Evolutionary conservation across 2,329 filamentous ascomycete species (phyloP), one percentile per base, ranked within the genome.

Genomic region (Diaporthe vaccinii): DNA sequence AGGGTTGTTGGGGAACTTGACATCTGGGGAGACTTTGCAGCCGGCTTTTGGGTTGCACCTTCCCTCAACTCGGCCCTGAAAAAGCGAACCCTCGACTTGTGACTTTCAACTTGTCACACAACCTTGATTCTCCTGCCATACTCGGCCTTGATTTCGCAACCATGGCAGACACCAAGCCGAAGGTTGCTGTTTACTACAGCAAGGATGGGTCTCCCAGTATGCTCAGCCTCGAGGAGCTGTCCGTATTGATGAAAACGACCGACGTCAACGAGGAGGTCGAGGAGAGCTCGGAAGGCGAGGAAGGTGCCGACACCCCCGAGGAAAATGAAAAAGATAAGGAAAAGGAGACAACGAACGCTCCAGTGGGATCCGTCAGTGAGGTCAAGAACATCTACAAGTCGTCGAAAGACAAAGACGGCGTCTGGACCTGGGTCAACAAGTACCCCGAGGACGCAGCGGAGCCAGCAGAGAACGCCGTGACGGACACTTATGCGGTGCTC

Each of bases 401-500:
- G 12, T 80, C 83, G 28, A 85, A 85, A 62, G 89, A 91, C 79
- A 82, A 86, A 15, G 83, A 86, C 61, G 89, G 88, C 14, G 83
- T 86, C 46, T 84, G 85, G 75, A 88, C 88, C 58, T 92, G 90
- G 91, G 87, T 88, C 10, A 87, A 89, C 72, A 87, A 89, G 75
- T 85, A 87, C 39, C 90, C 91, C 1, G 84, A 88, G 65, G 87
- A 91, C 76, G 83, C 90, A 4, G 85, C 87, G 61, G 87, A 89
- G 70, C 87, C 90, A 0, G 90, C 88, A 6, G 91, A 93, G 79
- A 90, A 92, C 77, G 87, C 89, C 25, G 87, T 91, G 78, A 92
- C 90, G 1, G 87, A 88, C 49, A 90, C 90, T 77, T 93, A 88
- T 79, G 91, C 91, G 2, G 84, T 92, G 67, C 83, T 93, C 39